phyloP scores from a whole-genome alignment of 495 filamentous ascomycete species.

The Penicillium maclennaniae region DNA sequence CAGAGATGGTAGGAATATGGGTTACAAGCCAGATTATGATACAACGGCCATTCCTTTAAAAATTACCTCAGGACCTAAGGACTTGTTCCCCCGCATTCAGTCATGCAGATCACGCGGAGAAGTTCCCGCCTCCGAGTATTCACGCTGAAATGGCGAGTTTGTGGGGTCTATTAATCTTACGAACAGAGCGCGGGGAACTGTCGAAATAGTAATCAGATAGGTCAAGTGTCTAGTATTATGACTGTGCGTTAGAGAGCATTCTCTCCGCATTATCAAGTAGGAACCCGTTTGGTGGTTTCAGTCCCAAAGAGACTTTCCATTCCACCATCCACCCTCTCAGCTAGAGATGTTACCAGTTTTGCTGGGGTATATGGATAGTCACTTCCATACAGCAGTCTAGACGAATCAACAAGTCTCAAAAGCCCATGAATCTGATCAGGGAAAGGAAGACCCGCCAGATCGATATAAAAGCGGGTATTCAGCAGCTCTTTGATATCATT shows the following conservation, averaged over 20 bases:
- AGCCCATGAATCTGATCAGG: slow-evolving; percentile 40
- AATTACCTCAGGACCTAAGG: too few species aligned
- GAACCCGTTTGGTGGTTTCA: slow-evolving; percentile 3
- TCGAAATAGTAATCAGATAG: too few species aligned
- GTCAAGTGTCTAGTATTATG: background rate
- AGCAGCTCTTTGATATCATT: slow-evolving; percentile 27
- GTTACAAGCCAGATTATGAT: too few species aligned
- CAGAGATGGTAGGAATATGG: too few species aligned
- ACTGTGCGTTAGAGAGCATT: background rate
- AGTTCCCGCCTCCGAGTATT: too few species aligned
- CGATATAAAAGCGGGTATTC: slow-evolving; percentile 42
- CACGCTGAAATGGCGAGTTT: too few species aligned
- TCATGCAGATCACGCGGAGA: too few species aligned
- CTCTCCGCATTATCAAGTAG: slow-evolving; percentile 11
- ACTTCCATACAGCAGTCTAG: slow-evolving; percentile 46
- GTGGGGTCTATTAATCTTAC: too few species aligned
- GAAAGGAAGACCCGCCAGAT: slow-evolving; percentile 49
- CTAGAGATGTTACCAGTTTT: slow-evolving; percentile 4
- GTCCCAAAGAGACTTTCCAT: slow-evolving; percentile 4
- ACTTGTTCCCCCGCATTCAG: too few species aligned
- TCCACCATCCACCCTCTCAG: slow-evolving; percentile 11
- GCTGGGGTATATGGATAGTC: slow-evolving; percentile 36
- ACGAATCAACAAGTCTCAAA: slow-evolving; percentile 22
- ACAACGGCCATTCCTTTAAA: too few species aligned
- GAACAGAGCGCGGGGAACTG: too few species aligned